Conservation (phyloP, 441 rosid species). For the Croton setiger region DNA sequence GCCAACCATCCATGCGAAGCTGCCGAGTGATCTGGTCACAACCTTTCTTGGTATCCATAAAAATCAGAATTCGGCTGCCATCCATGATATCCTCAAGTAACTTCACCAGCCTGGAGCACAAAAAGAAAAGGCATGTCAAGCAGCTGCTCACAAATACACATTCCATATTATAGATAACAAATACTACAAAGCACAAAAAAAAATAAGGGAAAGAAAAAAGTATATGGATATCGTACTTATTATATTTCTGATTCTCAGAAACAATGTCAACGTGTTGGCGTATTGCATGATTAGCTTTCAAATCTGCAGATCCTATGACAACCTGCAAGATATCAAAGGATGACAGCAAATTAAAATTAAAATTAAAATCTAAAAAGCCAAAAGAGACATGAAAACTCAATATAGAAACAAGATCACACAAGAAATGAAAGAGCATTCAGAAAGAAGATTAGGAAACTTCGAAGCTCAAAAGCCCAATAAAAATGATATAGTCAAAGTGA, state of each 20-base stretch:
- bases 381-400: neutral
- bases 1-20: constrained; percentile 99
- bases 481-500: neutral
- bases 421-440: neutral
- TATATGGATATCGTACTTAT: constrained; percentile 47
- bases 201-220: neutral
- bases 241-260: constrained; percentile 88
- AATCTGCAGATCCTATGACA: constrained; percentile 78
- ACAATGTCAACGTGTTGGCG: constrained; percentile 86
- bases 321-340: constrained; percentile 46
- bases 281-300: constrained; percentile 93
- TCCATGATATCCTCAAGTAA: constrained; percentile 98
- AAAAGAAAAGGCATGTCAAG: constrained; percentile 4
- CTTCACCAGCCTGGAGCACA: constrained; percentile 65
- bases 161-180: neutral
- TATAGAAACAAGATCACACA: constrained; percentile 6
- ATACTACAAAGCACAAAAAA: neutral
- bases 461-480: neutral
- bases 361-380: neutral
- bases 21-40: constrained; percentile 96
- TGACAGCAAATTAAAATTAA: neutral
- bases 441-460: constrained; percentile 5
- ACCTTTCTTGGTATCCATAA: constrained; percentile 94
- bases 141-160: neutral
- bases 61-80: constrained; percentile 89